Evolutionary conservation across 371 early-diverging fungal genomes (phyloP).

Genomic region (Mortierella sp.): DNA sequence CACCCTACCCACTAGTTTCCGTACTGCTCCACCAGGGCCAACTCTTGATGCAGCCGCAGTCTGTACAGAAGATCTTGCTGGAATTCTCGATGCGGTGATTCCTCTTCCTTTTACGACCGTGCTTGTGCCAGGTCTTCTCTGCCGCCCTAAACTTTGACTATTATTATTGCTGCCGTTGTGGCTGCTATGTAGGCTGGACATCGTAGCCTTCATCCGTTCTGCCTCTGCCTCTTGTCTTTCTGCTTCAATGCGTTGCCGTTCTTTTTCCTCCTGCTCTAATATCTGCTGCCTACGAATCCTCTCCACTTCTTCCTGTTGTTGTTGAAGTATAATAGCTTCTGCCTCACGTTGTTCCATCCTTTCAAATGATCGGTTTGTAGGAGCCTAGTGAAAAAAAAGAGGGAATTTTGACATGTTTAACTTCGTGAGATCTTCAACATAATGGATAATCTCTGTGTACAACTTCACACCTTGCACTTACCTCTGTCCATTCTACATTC

Average conservation of each 20-base stretch:
- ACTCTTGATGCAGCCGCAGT: slow-evolving; percentile 35
- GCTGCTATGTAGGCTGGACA: slow-evolving; percentile 16
- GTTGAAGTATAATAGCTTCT: slow-evolving; percentile 39
- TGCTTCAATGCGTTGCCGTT: slow-evolving; percentile 35
- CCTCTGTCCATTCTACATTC: slow-evolving; percentile 51
- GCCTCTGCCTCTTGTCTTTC: slow-evolving; percentile 38
- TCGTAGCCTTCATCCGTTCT: slow-evolving; percentile 26
- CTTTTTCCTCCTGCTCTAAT: slow-evolving; percentile 44
- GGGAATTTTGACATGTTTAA: background rate
- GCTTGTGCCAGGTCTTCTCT: slow-evolving; percentile 6
- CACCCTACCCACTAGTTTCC: slow-evolving; percentile 35
- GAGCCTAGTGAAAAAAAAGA: slow-evolving; percentile 28
- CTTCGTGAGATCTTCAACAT: background rate
- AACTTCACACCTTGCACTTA: slow-evolving; percentile 4
- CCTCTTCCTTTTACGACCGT: slow-evolving; percentile 5
- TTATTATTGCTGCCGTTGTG: slow-evolving; percentile 6
- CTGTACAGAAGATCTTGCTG: slow-evolving; percentile 24
- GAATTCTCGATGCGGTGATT: slow-evolving; percentile 24
- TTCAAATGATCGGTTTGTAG: slow-evolving; percentile 46
- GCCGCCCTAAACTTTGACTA: slow-evolving; percentile 7
- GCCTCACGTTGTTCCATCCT: slow-evolving; percentile 50
- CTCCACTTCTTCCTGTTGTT: slow-evolving; percentile 54
- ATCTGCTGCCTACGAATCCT: slow-evolving; percentile 30
- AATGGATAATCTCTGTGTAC: background rate
- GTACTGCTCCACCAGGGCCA: slow-evolving; percentile 39